Conservation (phyloP, 352 stramenopile species). For the Thalassiosira hispida region DNA sequence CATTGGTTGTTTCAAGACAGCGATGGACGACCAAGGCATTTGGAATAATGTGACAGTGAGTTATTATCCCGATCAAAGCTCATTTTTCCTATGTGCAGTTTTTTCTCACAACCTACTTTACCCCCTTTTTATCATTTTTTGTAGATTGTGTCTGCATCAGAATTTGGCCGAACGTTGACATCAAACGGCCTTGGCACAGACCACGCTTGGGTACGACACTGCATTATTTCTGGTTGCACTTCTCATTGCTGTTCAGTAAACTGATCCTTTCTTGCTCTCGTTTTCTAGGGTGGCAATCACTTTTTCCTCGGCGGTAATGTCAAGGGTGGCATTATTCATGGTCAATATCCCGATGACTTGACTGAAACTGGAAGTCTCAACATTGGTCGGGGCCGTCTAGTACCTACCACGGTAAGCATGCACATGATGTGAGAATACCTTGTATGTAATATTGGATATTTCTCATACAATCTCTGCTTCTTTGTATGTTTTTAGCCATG, state of each 20-base stretch:
- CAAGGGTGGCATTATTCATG: constrained; percentile 69
- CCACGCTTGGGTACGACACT: constrained; percentile 45
- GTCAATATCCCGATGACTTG: constrained; percentile 80
- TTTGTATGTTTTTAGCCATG: too few relatives aligned
- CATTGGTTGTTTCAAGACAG: constrained; percentile 55
- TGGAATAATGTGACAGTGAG: constrained; percentile 64
- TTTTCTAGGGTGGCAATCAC: constrained; percentile 46
- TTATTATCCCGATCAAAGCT: too few relatives aligned
- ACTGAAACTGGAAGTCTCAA: constrained; percentile 56
- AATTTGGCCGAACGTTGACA: constrained; percentile 72
- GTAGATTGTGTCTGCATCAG: constrained; percentile 49
- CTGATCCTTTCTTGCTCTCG: neutral
- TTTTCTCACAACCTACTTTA: too few relatives aligned
- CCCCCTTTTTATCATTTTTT: constrained; percentile 15
- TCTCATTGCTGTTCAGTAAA: neutral
- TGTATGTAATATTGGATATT: too few relatives aligned
- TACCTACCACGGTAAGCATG: constrained; percentile 81
- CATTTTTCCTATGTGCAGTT: too few relatives aligned
- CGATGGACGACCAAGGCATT: constrained; percentile 62
- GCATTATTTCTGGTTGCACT: neutral
- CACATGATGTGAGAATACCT: too few relatives aligned
- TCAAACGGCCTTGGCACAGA: constrained; percentile 71
- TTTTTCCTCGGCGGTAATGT: constrained; percentile 70
- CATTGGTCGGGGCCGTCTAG: constrained; percentile 69
- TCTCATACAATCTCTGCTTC: too few relatives aligned